A percentile compares a stretch with the other conserved stretches of the same genome.
Conservation (phyloP, 805 yeast species). For the Maudiozyma serrabonitensis region DNA sequence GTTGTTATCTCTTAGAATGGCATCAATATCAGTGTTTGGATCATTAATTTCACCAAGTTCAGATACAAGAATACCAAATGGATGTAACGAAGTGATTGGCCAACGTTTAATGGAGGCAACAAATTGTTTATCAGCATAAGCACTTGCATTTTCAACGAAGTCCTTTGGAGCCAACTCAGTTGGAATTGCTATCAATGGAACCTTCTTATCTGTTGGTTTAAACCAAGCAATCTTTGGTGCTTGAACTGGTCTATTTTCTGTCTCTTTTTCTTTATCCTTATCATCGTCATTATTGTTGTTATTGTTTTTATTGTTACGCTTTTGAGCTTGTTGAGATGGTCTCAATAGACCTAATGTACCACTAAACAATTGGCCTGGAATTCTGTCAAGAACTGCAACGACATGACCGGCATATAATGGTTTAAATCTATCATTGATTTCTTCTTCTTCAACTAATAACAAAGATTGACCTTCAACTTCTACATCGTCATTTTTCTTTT, state of each 20-base stretch:
- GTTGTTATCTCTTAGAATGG: conserved; percentile 80
- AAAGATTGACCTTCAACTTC: conserved; percentile 97
- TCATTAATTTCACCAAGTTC: conserved; percentile 77
- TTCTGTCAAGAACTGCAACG: conserved; percentile 94
- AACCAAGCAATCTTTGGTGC: conserved; percentile 97
- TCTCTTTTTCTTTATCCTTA: conserved; percentile 14
- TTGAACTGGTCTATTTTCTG: conserved; percentile 23
- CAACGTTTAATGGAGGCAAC: conserved; percentile 95
- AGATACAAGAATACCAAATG: conserved; percentile 88
- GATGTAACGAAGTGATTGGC: conserved; percentile 98
- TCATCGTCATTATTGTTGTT: conserved; percentile 31
- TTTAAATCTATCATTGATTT: conserved; percentile 81
- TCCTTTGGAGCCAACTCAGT: conserved; percentile 97
- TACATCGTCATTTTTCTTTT: conserved; percentile 95
- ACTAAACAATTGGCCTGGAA: conserved; percentile 91
- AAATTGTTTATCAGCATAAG: conserved; percentile 70
- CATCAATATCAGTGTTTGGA: conserved; percentile 69
- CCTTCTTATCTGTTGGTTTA: conserved; percentile 96
- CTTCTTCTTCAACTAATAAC: conserved; percentile 87
- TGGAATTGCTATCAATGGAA: conserved; percentile 95
- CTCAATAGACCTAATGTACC: conserved; percentile 90
- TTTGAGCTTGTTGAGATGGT: conserved; percentile 85
- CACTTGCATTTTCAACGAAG: conserved; percentile 85
- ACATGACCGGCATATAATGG: conserved; percentile 97
- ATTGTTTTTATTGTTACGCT: conserved; percentile 48